A percentile compares a stretch with the other conserved stretches of the same genome.
phyloP scores from a whole-genome alignment of 2,329 filamentous ascomycete species.

The Botrytis medusae region DNA sequence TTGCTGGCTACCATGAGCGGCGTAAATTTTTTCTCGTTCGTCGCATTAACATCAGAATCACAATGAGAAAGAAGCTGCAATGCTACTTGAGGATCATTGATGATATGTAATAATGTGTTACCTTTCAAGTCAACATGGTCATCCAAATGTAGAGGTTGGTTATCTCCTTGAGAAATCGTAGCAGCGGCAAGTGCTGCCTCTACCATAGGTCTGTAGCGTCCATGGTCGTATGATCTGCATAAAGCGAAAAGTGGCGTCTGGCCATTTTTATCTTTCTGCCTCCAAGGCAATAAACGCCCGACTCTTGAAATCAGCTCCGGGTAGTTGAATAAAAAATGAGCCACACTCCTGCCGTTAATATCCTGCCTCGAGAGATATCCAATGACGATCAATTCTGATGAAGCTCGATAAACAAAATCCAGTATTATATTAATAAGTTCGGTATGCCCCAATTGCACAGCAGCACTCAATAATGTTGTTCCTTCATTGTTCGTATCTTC shows the following conservation, averaged over 20 bases:
- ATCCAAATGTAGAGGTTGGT: constrained; percentile 79
- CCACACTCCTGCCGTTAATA: constrained; percentile 80
- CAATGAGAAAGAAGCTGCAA: constrained; percentile 74
- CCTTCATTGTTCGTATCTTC: constrained; percentile 87
- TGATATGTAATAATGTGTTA: constrained; percentile 93
- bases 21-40: constrained; percentile 93
- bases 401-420: constrained; percentile 62
- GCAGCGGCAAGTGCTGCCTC: constrained; percentile 75
- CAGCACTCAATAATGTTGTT: constrained; percentile 84
- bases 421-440: constrained; percentile 75
- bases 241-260: constrained; percentile 97
- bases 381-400: constrained; percentile 55
- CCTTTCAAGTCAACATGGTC: constrained; percentile 91
- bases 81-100: constrained; percentile 80
- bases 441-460: constrained; percentile 78
- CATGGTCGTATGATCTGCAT: constrained; percentile 92
- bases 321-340: constrained; percentile 94
- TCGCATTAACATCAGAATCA: constrained; percentile 94
- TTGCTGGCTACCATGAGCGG: constrained; percentile 98
- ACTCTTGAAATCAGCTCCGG: constrained; percentile 77
- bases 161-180: constrained; percentile 71
- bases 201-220: constrained; percentile 84
- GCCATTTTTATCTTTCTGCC: constrained; percentile 88
- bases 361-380: constrained; percentile 77
- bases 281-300: constrained; percentile 80